These are phyloP conservation scores for Aspergillus phoenicis DNA, from an alignment of 2,329 filamentous ascomycete genomes.

Conservation along the genomic window DNA sequence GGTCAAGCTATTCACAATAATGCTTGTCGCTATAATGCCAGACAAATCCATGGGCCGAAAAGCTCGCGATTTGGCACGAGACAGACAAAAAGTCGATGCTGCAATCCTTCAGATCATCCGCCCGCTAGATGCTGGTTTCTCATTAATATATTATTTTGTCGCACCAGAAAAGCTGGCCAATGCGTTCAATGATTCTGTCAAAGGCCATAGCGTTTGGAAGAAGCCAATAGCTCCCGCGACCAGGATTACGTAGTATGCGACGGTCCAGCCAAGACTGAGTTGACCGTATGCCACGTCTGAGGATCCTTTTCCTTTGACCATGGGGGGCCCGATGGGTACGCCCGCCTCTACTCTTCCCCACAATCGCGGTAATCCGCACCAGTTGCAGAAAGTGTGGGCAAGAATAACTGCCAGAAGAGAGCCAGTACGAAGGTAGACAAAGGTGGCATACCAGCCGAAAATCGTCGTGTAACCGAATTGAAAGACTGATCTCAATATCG, in stretches of 20 bases:
- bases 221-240: slow-evolving; percentile 72
- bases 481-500: slow-evolving; percentile 72
- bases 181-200: slow-evolving; percentile 61
- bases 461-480: slow-evolving; percentile 90
- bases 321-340: slow-evolving; percentile 40
- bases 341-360: slow-evolving; percentile 73
- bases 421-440: slow-evolving; percentile 82
- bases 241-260: slow-evolving; percentile 77
- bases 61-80: neutral
- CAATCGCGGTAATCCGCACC: slow-evolving; percentile 81
- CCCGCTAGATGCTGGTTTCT: neutral
- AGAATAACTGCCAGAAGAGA: slow-evolving; percentile 74
- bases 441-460: slow-evolving; percentile 92
- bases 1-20: too few relatives aligned
- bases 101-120: neutral
- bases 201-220: slow-evolving; percentile 67
- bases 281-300: slow-evolving; percentile 28
- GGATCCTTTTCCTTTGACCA: slow-evolving; percentile 46
- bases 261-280: slow-evolving; percentile 64
- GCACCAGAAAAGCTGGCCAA: slow-evolving; percentile 36
- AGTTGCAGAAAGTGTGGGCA: slow-evolving; percentile 89
- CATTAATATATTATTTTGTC: neutral
- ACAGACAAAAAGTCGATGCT: neutral
- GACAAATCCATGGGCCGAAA: too few relatives aligned
- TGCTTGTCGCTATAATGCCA: too few relatives aligned